A percentile compares a stretch with the other conserved stretches of the same genome.
Evolutionary conservation across 306 rosid genomes (phyloP).

Genomic region (Trifolium pratense): DNA sequence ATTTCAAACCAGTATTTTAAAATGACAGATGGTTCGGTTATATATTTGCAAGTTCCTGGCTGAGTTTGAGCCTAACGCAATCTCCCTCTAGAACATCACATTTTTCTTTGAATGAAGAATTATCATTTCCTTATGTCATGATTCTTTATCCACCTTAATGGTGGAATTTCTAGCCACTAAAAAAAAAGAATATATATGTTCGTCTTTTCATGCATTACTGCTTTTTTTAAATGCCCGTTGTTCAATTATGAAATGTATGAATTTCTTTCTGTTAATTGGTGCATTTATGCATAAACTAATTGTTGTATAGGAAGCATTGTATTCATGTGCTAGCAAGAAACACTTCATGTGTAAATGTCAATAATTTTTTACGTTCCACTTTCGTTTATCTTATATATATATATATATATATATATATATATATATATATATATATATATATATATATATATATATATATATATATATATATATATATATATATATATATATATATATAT

Average conservation of each 20-base stretch:
- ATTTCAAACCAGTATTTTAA: slow-evolving; percentile 12
- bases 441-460: no score
- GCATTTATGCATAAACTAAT: background rate
- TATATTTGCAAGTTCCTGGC: background rate
- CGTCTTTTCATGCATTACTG: background rate
- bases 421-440: no score
- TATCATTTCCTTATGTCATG: background rate
- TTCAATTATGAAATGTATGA: slow-evolving; percentile 2
- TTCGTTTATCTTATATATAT: background rate
- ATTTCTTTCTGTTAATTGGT: background rate
- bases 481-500: no score
- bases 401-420: no score
- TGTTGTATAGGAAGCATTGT: slow-evolving; percentile 15
- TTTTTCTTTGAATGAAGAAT: background rate
- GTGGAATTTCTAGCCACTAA: no score
- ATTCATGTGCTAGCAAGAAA: slow-evolving; percentile 25
- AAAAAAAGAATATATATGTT: no score
- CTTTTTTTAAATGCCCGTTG: background rate
- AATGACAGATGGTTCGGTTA: background rate
- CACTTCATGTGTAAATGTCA: slow-evolving; percentile 20
- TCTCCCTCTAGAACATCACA: background rate
- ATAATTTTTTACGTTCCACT: slow-evolving; percentile 8
- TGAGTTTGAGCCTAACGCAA: background rate
- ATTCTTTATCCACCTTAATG: no score
- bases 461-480: no score